Conservation (phyloP, 257 asterid species). For the Solanum phureja region DNA sequence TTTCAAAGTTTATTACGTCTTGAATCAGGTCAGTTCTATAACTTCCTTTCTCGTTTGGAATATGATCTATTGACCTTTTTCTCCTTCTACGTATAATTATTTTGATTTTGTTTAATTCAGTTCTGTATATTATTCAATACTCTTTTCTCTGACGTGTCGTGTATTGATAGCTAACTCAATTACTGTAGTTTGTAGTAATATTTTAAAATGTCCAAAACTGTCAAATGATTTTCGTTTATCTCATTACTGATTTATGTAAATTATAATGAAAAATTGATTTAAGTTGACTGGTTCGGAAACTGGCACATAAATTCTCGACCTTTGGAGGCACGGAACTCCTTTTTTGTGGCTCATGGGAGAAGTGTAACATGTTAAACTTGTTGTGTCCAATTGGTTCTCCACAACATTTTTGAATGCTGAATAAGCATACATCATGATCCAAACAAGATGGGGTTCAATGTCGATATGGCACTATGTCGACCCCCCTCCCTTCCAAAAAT, state of each 20-base stretch:
- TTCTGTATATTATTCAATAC: neutral
- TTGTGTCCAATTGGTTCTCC: neutral
- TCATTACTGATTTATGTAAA: neutral
- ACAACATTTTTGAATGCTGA: neutral
- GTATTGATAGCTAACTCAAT: neutral
- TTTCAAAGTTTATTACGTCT: slow-evolving; percentile 68
- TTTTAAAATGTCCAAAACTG: neutral
- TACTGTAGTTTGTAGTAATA: neutral
- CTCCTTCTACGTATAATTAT: neutral
- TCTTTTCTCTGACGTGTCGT: neutral
- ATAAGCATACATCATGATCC: neutral
- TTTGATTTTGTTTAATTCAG: neutral
- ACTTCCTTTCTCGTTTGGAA: neutral
- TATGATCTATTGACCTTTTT: neutral
- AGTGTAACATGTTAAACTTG: neutral
- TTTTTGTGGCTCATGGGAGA: neutral
- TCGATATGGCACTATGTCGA: too few species aligned
- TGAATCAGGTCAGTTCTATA: slow-evolving; percentile 51
- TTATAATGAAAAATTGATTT: neutral
- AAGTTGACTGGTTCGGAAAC: neutral
- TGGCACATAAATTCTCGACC: neutral
- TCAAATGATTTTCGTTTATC: neutral
- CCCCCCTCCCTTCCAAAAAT: too few species aligned
- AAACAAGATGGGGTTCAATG: neutral
- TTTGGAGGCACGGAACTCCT: neutral